Evolutionary conservation across 257 asterid genomes (phyloP).

Genomic region (Osmanthus fragrans): DNA sequence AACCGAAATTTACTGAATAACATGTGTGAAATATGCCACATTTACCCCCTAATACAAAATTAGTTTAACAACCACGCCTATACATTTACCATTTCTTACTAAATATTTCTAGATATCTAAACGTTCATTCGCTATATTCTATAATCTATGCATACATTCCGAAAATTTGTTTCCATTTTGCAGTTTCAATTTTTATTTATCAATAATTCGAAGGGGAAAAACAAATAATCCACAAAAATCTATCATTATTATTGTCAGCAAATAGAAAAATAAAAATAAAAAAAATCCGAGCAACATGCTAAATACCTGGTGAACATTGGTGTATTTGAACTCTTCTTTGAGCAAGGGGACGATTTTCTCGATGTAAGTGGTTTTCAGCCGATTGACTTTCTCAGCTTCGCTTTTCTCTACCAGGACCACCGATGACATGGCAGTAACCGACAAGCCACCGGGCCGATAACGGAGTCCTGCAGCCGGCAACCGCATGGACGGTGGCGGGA

Average conservation of each 20-base stretch:
- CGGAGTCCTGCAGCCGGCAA: slow-evolving; percentile 36
- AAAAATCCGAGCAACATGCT: neutral
- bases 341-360: slow-evolving; percentile 79
- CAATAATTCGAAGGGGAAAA: neutral
- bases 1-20: neutral
- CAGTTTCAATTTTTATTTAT: neutral
- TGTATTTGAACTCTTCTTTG: slow-evolving; percentile 78
- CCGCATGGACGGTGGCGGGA: slow-evolving; percentile 33
- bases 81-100: neutral
- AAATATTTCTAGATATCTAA: neutral
- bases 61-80: neutral
- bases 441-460: slow-evolving; percentile 39
- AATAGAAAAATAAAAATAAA: neutral
- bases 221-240: neutral
- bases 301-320: slow-evolving; percentile 74
- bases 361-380: slow-evolving; percentile 69
- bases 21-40: neutral
- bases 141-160: neutral
- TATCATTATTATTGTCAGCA: neutral
- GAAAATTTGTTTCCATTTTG: neutral
- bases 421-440: slow-evolving; percentile 58
- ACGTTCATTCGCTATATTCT: neutral
- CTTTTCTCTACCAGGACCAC: slow-evolving; percentile 76
- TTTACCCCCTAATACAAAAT: neutral
- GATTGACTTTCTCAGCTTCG: slow-evolving; percentile 63